Evolutionary conservation across 805 yeast genomes (phyloP).

Genomic region (Candida xyloterini): DNA sequence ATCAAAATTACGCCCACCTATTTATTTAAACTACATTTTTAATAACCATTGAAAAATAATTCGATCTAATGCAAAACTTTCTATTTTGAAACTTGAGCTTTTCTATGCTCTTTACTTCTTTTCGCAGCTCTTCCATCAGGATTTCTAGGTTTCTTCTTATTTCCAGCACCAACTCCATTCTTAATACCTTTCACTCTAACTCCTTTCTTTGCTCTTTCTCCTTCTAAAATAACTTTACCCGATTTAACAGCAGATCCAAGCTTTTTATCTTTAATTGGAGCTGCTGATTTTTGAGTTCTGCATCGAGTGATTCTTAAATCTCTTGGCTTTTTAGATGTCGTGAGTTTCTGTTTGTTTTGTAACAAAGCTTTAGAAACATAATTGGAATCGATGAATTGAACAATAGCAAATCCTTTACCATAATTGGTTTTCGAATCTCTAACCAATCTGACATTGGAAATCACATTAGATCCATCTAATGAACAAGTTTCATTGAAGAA

Average conservation of each 20-base stretch:
- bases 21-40: slow-evolving; percentile 2
- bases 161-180: slow-evolving; percentile 43
- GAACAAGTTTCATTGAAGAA: slow-evolving; percentile 55
- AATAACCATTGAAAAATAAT: slow-evolving; percentile 1
- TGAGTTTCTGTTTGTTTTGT: slow-evolving; percentile 63
- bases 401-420: slow-evolving; percentile 97
- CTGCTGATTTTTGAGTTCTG: slow-evolving; percentile 33
- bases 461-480: slow-evolving; percentile 38
- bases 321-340: slow-evolving; percentile 42
- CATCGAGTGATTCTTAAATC: slow-evolving; percentile 76
- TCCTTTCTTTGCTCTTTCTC: slow-evolving; percentile 74
- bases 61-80: slow-evolving; percentile 5
- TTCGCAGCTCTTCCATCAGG: slow-evolving; percentile 49
- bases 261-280: slow-evolving; percentile 45
- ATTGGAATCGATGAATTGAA: slow-evolving; percentile 74
- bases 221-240: slow-evolving; percentile 64
- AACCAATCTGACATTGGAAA: slow-evolving; percentile 85
- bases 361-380: slow-evolving; percentile 80
- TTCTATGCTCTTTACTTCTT: slow-evolving; percentile 41
- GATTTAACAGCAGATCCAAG: slow-evolving; percentile 74
- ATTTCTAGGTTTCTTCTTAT: slow-evolving; percentile 55
- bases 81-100: slow-evolving; percentile 7
- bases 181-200: slow-evolving; percentile 57
- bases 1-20: slow-evolving; percentile 7
- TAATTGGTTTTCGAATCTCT: slow-evolving; percentile 91